Evolutionary conservation across 768 basidiomycete genomes (phyloP), one percentile per base, ranked within the genome.

Genomic region (Phlegmacium glaucopus): DNA sequence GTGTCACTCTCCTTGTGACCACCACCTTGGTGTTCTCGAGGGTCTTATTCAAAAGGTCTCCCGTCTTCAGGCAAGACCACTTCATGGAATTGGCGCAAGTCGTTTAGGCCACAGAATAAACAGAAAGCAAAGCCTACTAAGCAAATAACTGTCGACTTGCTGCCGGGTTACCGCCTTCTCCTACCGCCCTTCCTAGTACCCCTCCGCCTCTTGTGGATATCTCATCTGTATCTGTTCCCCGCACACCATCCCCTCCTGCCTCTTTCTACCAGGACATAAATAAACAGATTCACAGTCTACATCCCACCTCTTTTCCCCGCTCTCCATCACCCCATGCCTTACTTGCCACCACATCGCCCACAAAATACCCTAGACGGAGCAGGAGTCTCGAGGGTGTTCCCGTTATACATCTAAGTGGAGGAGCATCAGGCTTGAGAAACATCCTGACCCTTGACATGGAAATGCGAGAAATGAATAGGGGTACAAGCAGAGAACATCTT

Each of bases 321-420:
- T 58, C 7, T n/a, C n/a, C n/a, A n/a, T n/a, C n/a, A n/a, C n/a
- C n/a, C n/a, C n/a, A n/a, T 58, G 50, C 54, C 6, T 53, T 58
- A 18, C 52, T 63, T 12, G 52, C 56, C 18, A 63, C 61, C 4
- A 57, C 57, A n/a, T 52, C 59, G 11, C 57, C 58, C n/a, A 49
- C 51, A 2, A 54, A 51, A n/a, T 46, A 41, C 4, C 54, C 56
- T 26, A 51, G 52, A 36, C 56, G 61, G 13, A 61, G 58, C 29
- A 50, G 53, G 39, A 61, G 60, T 36, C 52, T 63, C 16, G 61
- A 60, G 9, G 61, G 61, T 15, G 58, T 63, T n/a, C 50, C 59
- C n/a, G 58, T 63, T 5, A 56, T 59, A 9, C 57, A 59, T 15
- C 49, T 60, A 7, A 46, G 49, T 11, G 51, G 59, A 8, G 57